phyloP scores from a whole-genome alignment of 73 alveolate genomes.

The Tetrahymena elliotti region DNA sequence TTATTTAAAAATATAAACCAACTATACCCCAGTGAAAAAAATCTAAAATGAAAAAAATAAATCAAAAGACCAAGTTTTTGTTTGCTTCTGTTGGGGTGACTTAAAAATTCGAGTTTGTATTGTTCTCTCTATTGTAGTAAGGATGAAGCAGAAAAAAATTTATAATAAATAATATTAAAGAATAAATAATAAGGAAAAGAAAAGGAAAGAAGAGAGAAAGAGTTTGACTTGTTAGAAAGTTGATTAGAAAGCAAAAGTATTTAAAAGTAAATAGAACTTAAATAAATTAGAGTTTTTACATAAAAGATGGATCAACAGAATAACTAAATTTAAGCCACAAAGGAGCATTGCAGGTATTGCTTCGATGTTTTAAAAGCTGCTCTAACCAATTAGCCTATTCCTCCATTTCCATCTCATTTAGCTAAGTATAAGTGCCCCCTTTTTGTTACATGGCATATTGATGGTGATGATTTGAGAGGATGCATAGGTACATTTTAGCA shows the following conservation, averaged over 20 bases:
- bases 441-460: slow-evolving; percentile 91
- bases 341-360: slow-evolving; percentile 53
- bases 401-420: slow-evolving; percentile 29
- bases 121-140: neutral
- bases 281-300: neutral
- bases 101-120: neutral
- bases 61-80: neutral
- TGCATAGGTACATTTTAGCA: slow-evolving; percentile 87
- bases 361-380: slow-evolving; percentile 52
- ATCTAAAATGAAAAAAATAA: neutral
- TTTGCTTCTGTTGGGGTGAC: neutral
- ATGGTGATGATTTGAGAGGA: slow-evolving; percentile 84
- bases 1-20: neutral
- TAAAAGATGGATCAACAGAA: slow-evolving; percentile 1
- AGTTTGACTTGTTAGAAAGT: neutral
- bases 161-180: neutral
- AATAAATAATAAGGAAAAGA: neutral
- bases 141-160: neutral
- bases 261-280: neutral
- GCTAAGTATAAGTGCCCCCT: slow-evolving; percentile 55
- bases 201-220: neutral
- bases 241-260: neutral
- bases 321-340: slow-evolving; percentile 21
- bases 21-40: neutral
- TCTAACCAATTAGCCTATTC: slow-evolving; percentile 32